Percentiles rank a stretch among this genome's conserved stretches.
Evolutionary conservation across 1,284 basidiomycete genomes (phyloP).

Genomic region (Ganoderma boninense): DNA sequence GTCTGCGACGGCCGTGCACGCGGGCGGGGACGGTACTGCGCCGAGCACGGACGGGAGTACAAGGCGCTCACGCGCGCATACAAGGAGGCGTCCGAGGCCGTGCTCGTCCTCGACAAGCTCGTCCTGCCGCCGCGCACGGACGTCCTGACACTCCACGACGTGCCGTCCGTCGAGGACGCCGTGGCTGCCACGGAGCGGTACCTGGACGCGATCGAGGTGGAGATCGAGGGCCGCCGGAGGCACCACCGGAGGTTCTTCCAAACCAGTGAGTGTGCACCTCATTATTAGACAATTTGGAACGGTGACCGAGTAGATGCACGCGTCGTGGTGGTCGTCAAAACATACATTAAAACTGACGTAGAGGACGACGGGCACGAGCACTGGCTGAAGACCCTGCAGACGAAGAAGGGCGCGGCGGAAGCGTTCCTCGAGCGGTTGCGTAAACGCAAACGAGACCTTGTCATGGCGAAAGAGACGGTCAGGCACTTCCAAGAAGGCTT

Average conservation of each 20-base stretch:
- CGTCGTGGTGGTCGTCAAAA: too few species aligned
- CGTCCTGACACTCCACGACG: neutral
- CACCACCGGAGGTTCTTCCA: constrained; percentile 17
- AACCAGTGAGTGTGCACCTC: too few species aligned
- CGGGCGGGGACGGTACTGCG: constrained; percentile 10
- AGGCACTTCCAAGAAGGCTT: neutral
- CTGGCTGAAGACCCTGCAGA: constrained; percentile 11
- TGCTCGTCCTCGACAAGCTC: constrained; percentile 6
- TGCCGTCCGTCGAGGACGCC: neutral
- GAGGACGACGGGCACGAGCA: constrained; percentile 13
- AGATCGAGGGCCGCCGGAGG: constrained; percentile 13
- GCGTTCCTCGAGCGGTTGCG: neutral
- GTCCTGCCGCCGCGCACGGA: neutral
- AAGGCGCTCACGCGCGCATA: constrained; percentile 18
- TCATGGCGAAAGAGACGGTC: neutral
- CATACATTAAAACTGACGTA: neutral
- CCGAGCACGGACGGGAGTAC: constrained; percentile 16
- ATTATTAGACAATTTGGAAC: too few species aligned
- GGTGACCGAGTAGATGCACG: too few species aligned
- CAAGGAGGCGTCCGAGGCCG: constrained; percentile 14
- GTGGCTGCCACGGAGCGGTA: neutral
- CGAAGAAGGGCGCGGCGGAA: neutral
- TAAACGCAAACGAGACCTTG: neutral
- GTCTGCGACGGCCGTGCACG: neutral
- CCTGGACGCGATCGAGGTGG: constrained; percentile 13